phyloP scores from a whole-genome alignment of 441 rosid genomes.

The Populus hybrid region DNA sequence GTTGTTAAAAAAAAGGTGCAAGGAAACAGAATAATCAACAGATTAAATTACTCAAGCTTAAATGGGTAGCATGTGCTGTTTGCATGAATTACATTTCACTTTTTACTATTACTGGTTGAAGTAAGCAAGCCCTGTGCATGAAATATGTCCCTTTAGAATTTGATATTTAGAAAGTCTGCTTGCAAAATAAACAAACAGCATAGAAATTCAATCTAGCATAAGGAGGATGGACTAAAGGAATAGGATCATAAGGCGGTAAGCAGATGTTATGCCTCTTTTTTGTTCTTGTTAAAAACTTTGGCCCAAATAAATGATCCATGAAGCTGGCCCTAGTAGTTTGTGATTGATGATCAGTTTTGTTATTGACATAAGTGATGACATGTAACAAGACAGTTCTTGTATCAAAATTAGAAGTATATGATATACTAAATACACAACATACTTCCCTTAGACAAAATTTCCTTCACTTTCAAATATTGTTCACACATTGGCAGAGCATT shows the following conservation, averaged over 20 bases:
- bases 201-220: background rate
- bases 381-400: background rate
- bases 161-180: background rate
- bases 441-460: background rate
- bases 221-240: background rate
- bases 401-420: background rate
- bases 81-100: background rate
- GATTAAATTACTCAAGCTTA: background rate
- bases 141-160: background rate
- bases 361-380: background rate
- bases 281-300: background rate
- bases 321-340: background rate
- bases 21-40: background rate
- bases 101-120: background rate
- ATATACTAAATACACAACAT: background rate
- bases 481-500: background rate
- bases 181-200: background rate
- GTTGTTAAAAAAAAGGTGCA: background rate
- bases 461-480: background rate
- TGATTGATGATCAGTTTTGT: background rate
- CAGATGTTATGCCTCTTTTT: background rate
- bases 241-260: background rate
- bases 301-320: no score
- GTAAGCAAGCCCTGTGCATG: background rate
- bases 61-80: background rate